Evolutionary conservation across 106 monocot genomes (phyloP).

Genomic region (Dioscorea dumetorum): DNA sequence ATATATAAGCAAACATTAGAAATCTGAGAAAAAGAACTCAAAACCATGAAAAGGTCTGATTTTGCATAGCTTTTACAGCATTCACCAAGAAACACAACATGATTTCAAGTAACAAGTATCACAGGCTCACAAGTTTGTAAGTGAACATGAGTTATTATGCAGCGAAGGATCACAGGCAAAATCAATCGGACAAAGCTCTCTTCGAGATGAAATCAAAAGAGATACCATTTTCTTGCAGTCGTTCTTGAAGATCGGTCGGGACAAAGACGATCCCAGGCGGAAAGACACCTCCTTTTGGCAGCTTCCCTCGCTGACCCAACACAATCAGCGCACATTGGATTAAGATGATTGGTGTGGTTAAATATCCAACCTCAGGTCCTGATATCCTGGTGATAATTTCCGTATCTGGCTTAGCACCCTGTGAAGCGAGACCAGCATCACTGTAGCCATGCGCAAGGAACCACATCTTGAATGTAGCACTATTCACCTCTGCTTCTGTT

Average conservation of each 20-base stretch:
- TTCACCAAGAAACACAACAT: no score
- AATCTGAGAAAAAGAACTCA: no score
- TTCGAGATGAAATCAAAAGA: constrained; percentile 77
- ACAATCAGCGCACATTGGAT: constrained; percentile 77
- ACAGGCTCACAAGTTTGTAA: no score
- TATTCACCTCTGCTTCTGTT: constrained; percentile 73
- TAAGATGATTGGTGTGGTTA: constrained; percentile 76
- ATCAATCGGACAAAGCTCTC: constrained; percentile 5
- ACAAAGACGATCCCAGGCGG: constrained; percentile 83
- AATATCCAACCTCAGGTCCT: constrained; percentile 83
- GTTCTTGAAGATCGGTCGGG: constrained; percentile 56
- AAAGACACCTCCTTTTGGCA: constrained; percentile 76
- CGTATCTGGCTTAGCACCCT: constrained; percentile 54
- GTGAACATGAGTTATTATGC: no score
- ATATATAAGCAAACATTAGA: no score
- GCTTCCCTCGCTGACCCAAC: constrained; percentile 42
- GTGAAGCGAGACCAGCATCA: constrained; percentile 32
- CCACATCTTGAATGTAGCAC: constrained; percentile 97
- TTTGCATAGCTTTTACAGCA: no score
- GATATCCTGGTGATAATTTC: constrained; percentile 80
- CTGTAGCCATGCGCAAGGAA: constrained; percentile 76
- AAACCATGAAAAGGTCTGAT: no score
- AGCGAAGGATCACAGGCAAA: background rate
- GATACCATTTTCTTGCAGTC: constrained; percentile 79
- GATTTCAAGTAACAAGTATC: no score